These are phyloP conservation scores for Leccinum broughii DNA, from an alignment of 768 basidiomycete species.

Conservation along the genomic window DNA sequence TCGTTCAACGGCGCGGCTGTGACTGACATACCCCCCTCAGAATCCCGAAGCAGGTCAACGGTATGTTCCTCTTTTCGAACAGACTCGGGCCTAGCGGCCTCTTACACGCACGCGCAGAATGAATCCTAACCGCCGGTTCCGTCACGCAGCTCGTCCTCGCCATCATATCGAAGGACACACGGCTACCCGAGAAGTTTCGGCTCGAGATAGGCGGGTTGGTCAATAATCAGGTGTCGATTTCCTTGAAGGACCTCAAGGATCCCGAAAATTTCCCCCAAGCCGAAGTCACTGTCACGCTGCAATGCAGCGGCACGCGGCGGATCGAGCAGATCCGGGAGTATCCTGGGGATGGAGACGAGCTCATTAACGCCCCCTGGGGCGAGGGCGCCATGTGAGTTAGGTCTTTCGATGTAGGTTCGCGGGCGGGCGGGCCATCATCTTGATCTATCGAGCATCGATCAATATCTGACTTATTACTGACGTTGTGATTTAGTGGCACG, in stretches of 20 bases:
- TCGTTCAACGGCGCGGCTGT: too few relatives aligned
- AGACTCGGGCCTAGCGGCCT: too few relatives aligned
- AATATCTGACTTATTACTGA: background rate
- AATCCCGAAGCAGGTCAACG: too few relatives aligned
- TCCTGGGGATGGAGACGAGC: constrained; percentile 55
- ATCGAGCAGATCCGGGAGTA: constrained; percentile 53
- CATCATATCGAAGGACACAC: too few relatives aligned
- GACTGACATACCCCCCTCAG: too few relatives aligned
- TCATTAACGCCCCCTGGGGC: constrained; percentile 54
- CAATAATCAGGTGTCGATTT: constrained; percentile 43
- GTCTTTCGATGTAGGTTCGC: constrained; percentile 7
- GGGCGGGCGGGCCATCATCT: background rate
- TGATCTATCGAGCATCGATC: background rate
- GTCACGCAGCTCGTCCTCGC: too few relatives aligned
- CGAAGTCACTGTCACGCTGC: constrained; percentile 53
- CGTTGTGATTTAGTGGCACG: constrained; percentile 40
- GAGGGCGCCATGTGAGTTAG: constrained; percentile 48
- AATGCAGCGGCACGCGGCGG: constrained; percentile 54
- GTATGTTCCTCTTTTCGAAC: too few relatives aligned
- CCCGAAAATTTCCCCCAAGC: constrained; percentile 33
- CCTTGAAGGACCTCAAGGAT: constrained; percentile 50
- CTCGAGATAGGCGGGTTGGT: constrained; percentile 55
- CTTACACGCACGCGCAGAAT: too few relatives aligned
- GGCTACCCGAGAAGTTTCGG: constrained; percentile 28
- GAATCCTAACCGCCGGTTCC: too few relatives aligned